A percentile compares a stretch with the other conserved stretches of the same genome.
Conservation (phyloP, 2,329 filamentous ascomycete genomes). For the Alternaria sp. region DNA sequence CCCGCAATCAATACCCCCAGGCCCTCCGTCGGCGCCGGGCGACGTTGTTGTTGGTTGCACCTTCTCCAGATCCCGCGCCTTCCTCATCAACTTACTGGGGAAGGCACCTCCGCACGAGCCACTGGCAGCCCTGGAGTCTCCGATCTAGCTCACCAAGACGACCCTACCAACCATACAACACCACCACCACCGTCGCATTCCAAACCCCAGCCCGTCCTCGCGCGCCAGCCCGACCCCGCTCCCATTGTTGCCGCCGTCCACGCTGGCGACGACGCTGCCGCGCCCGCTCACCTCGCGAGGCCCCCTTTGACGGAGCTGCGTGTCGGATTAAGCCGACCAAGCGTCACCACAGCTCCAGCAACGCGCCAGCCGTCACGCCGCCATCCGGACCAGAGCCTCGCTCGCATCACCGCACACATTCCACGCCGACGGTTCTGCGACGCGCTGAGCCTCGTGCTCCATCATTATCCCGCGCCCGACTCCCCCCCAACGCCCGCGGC, state of each 20-base stretch:
- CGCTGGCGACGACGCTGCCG: constrained; percentile 17
- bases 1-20: background rate
- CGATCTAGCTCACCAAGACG: constrained; percentile 12
- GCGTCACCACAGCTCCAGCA: constrained; percentile 24
- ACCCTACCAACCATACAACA: constrained; percentile 18
- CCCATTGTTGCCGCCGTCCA: constrained; percentile 10
- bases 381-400: constrained; percentile 25
- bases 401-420: constrained; percentile 20
- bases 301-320: constrained; percentile 26
- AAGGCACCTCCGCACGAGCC: constrained; percentile 15
- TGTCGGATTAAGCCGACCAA: constrained; percentile 29
- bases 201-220: background rate
- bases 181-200: constrained; percentile 12
- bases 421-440: constrained; percentile 27
- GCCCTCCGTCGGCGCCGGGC: background rate
- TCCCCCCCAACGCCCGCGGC: constrained; percentile 34
- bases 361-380: constrained; percentile 29
- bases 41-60: constrained; percentile 3
- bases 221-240: constrained; percentile 8
- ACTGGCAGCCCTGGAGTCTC: constrained; percentile 13
- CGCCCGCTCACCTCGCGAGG: constrained; percentile 15
- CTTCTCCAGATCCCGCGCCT: constrained; percentile 15
- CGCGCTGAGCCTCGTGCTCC: constrained; percentile 40
- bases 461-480: constrained; percentile 9
- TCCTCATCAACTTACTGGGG: constrained; percentile 16